Percentiles rank a stretch among this genome's conserved stretches.
phyloP scores from a whole-genome alignment of 129 eudicot genomes.

The Cynara cardunculus region DNA sequence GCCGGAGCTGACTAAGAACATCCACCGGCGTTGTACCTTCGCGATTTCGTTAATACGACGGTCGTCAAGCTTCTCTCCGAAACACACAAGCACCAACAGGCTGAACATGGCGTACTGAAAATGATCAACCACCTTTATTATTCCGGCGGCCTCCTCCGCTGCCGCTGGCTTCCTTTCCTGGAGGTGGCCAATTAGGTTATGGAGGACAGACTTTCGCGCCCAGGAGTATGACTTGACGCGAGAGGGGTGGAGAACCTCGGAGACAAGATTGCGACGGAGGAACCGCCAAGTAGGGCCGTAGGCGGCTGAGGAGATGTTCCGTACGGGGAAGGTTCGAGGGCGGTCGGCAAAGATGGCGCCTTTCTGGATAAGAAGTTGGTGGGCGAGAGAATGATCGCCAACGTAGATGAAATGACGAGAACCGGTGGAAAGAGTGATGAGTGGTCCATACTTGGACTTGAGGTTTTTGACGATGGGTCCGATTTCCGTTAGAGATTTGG shows the following conservation, averaged over 20 bases:
- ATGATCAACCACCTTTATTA: slow-evolving; percentile 45
- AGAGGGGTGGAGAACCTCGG: slow-evolving; percentile 26
- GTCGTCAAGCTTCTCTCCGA: slow-evolving; percentile 59
- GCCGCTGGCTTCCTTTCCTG: background rate
- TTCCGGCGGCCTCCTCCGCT: background rate
- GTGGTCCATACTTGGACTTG: slow-evolving; percentile 27
- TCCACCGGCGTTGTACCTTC: slow-evolving; percentile 11
- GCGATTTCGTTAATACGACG: slow-evolving; percentile 38
- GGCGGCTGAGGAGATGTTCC: slow-evolving; percentile 23
- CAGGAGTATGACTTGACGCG: slow-evolving; percentile 14
- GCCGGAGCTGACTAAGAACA: slow-evolving; percentile 17
- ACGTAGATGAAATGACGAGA: slow-evolving; percentile 32
- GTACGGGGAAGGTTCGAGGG: slow-evolving; percentile 15
- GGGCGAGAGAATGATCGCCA: slow-evolving; percentile 39
- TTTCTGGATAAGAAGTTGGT: slow-evolving; percentile 45
- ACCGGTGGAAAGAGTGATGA: slow-evolving; percentile 43
- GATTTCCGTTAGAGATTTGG: background rate
- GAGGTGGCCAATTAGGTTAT: background rate
- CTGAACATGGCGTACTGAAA: slow-evolving; percentile 53
- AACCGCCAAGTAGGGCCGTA: slow-evolving; percentile 35
- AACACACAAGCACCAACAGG: slow-evolving; percentile 56
- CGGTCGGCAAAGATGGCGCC: slow-evolving; percentile 58
- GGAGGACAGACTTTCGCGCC: slow-evolving; percentile 31
- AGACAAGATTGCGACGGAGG: slow-evolving; percentile 26
- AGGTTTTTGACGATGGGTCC: slow-evolving; percentile 16